Percentiles rank a stretch among this genome's conserved stretches.
Conservation (phyloP, 2,329 filamentous ascomycete genomes). For the Trichophyton simii region DNA sequence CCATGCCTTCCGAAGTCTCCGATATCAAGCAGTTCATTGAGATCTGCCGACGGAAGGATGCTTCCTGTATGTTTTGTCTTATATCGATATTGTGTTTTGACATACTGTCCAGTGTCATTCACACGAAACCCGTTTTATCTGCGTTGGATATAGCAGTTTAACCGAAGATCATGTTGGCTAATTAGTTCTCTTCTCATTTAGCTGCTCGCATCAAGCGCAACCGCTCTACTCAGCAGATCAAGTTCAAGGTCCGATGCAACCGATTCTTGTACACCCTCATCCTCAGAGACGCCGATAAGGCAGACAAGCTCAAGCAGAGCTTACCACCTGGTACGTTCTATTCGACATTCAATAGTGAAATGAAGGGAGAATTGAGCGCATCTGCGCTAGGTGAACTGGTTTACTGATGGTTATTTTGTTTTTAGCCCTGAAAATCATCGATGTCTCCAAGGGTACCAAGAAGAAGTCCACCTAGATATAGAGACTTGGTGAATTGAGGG, state of each 20-base stretch:
- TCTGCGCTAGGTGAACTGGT: neutral
- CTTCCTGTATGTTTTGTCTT: slow-evolving; percentile 68
- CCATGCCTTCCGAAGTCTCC: slow-evolving; percentile 94
- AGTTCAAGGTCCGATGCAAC: slow-evolving; percentile 99
- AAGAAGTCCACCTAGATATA: slow-evolving; percentile 32
- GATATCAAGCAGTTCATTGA: slow-evolving; percentile 99
- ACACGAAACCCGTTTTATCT: slow-evolving; percentile 6
- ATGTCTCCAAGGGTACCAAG: slow-evolving; percentile 34
- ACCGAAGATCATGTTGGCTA: slow-evolving; percentile 10
- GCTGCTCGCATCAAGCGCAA: slow-evolving; percentile 94
- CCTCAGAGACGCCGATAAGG: slow-evolving; percentile 97
- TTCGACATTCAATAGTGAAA: neutral
- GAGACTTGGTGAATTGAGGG: neutral
- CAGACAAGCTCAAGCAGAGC: slow-evolving; percentile 99
- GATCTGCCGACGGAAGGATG: slow-evolving; percentile 99
- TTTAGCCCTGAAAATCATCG: slow-evolving; percentile 33
- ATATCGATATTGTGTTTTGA: neutral
- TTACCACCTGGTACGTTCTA: slow-evolving; percentile 77
- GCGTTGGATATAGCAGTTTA: neutral
- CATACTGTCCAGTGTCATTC: slow-evolving; percentile 5
- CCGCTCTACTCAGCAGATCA: slow-evolving; percentile 80
- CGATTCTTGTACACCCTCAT: slow-evolving; percentile 94
- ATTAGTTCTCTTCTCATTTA: slow-evolving; percentile 27
- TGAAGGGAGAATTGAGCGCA: neutral
- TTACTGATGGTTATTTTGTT: slow-evolving; percentile 5